Base-by-base conservation (phyloP, 148 eudicot genomes). In the Limonium bicolor region DNA sequence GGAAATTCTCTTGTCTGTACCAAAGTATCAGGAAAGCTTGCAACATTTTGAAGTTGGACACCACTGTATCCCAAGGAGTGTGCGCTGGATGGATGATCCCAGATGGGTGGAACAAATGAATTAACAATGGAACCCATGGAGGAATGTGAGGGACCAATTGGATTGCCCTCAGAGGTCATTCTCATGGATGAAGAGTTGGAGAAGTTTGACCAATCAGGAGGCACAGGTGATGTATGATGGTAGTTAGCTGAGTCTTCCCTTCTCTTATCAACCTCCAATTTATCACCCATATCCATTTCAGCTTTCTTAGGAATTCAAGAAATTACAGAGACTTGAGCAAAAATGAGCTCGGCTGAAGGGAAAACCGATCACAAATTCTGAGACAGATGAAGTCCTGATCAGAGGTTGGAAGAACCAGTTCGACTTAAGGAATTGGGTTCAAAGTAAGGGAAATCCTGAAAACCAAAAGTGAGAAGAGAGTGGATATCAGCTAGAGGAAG, bases 41-140 rank as follows among this genome's bases (percentile, higher is more conserved):
- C 56, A 55, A 54, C 75, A 42, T 60, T 69, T 44, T 73, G 77
- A 27, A 72, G 54, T 74, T 66, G 70, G 56, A 63, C 65, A 36
- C 72, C 87, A 64, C 56, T 51, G 30, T 67, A 76, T 10, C 78
- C 81, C 32, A 74, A 42, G 34, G 61, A 65, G 23, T 58, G 71
- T 10, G 78, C 48, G 54, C 58, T 66, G 7, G 61, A 52, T 10
- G 63, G 51, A 27, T 71, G 79, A 44, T 76, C 95, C 95, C 95
- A 92, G 56, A 78, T 54, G 3, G 65, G 8, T 17, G 73, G 58
- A 55, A 73, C 53, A 51, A 67, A 74, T 7, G 92, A 80, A 46
- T 80, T 83, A 25, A 70, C 63, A 70, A 69, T 54, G 12, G 81
- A 63, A 44, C 55, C 60, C 13, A 82, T 68, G 46, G 79, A 58